phyloP scores from a whole-genome alignment of 2,329 filamentous ascomycete genomes.

The Aspergillus ochraceus region DNA sequence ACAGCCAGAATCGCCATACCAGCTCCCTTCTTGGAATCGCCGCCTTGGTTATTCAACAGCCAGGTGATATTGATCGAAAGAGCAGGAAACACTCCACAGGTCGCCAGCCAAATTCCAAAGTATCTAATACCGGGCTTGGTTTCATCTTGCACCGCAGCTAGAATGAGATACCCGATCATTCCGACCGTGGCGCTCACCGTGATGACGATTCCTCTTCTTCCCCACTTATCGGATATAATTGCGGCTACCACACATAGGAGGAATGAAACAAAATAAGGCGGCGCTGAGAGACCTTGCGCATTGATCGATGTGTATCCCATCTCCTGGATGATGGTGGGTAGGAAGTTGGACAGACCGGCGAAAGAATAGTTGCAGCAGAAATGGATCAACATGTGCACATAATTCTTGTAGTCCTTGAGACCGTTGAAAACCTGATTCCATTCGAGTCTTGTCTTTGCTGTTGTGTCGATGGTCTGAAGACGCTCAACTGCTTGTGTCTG shows the following conservation, averaged over 20 bases:
- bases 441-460: slow-evolving; percentile 26
- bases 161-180: slow-evolving; percentile 35
- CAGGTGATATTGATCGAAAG: slow-evolving; percentile 26
- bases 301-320: slow-evolving; percentile 43
- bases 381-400: slow-evolving; percentile 38
- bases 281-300: slow-evolving; percentile 45
- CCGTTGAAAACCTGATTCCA: slow-evolving; percentile 37
- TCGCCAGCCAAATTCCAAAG: slow-evolving; percentile 39
- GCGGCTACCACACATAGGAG: slow-evolving; percentile 30
- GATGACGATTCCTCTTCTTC: slow-evolving; percentile 37
- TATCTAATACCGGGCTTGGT: slow-evolving; percentile 34
- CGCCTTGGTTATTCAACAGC: slow-evolving; percentile 27
- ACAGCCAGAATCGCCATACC: slow-evolving; percentile 25
- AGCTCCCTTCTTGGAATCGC: slow-evolving; percentile 25
- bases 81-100: slow-evolving; percentile 24
- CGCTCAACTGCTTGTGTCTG: slow-evolving; percentile 53
- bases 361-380: slow-evolving; percentile 42
- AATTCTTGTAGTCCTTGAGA: slow-evolving; percentile 40
- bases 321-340: slow-evolving; percentile 43
- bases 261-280: slow-evolving; percentile 44
- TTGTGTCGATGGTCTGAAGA: slow-evolving; percentile 30
- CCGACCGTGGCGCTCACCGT: slow-evolving; percentile 26
- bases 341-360: slow-evolving; percentile 42
- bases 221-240: slow-evolving; percentile 37
- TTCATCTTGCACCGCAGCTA: slow-evolving; percentile 27